Conservation (phyloP, 106 monocot species). For the Dioscorea zingiberensis region DNA sequence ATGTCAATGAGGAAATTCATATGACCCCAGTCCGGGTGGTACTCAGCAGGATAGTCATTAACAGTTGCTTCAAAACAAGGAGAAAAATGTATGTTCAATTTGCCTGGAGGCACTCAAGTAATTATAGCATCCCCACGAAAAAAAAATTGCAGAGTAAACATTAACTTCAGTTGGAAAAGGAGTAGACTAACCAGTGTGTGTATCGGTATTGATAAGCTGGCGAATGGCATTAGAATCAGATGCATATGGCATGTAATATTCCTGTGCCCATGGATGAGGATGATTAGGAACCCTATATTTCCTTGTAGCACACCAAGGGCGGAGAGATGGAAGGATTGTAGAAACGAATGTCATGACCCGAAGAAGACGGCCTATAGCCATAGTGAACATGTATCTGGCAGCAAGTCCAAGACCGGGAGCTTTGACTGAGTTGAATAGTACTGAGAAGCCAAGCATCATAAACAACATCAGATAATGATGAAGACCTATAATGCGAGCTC, state of each 20-base stretch:
- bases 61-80: constrained; percentile 31
- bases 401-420: constrained; percentile 89
- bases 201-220: constrained; percentile 55
- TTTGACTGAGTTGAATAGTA: constrained; percentile 76
- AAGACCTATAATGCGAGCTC: constrained; percentile 78
- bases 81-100: neutral
- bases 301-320: constrained; percentile 83
- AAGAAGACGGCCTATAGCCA: constrained; percentile 90
- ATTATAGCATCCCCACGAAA: no score
- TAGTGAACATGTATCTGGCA: constrained; percentile 96
- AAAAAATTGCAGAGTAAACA: neutral
- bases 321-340: constrained; percentile 83
- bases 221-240: constrained; percentile 58
- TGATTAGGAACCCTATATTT: constrained; percentile 62
- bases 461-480: constrained; percentile 96
- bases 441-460: constrained; percentile 92
- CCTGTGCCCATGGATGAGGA: constrained; percentile 97
- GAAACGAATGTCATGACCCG: constrained; percentile 82
- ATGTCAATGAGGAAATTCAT: constrained; percentile 84
- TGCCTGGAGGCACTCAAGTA: no score
- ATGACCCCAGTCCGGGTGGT: constrained; percentile 73
- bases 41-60: constrained; percentile 64
- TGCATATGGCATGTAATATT: constrained; percentile 85
- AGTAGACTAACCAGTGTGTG: constrained; percentile 46
- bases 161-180: neutral